Evolutionary conservation across 495 filamentous ascomycete species (phyloP), one percentile per base, ranked within the genome.

Genomic region (Friedmanniomyces endolithicus): DNA sequence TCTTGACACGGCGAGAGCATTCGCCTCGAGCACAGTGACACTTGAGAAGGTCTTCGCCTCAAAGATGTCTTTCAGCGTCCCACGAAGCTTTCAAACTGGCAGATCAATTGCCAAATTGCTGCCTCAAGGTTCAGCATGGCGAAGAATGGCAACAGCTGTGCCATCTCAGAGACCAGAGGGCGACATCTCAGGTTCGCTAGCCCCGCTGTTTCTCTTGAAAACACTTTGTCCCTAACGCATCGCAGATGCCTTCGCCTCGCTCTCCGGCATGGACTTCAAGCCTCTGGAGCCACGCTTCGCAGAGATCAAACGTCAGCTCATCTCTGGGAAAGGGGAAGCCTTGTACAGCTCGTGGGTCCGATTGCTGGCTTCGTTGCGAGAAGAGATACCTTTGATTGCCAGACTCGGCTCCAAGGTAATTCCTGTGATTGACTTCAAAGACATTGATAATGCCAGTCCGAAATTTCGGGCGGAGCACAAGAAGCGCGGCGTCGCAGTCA

Each of bases 181-280:
- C 4, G 83, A 92, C 64, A 94, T 95, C 48, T 88, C 86, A 0
- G 27, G 27, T 31, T 31, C 27, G 27, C 27, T 31, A 3, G 4
- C 3, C 27, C 27, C 27, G 9, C n/a, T 31, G 27, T 31, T 4
- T 31, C 27, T 31, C 9, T 31, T 31, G 4, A 9, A 31, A 9
- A 31, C 27, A 31, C 4, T 3, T 4, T 31, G 9, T 31, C 9
- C 3, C 4, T 9, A 31, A 31, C 27, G 92, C 64, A 94, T 95
- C 49, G 87, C 86, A 0, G 85, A 85, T 55, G 78, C 88, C 6
- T 95, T 95, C 53, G 84, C 83, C 2, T 89, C 85, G 17, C 73
- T 95, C 25, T 86, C 85, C 0, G 85, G 86, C 14, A 73, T 75
- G 29, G 68, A 76, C 19, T 73, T 78, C 4, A 65, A 76, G 39